These are phyloP conservation scores for Picea glauca DNA, from an alignment of 75 land plant species.

Conservation along the genomic window DNA sequence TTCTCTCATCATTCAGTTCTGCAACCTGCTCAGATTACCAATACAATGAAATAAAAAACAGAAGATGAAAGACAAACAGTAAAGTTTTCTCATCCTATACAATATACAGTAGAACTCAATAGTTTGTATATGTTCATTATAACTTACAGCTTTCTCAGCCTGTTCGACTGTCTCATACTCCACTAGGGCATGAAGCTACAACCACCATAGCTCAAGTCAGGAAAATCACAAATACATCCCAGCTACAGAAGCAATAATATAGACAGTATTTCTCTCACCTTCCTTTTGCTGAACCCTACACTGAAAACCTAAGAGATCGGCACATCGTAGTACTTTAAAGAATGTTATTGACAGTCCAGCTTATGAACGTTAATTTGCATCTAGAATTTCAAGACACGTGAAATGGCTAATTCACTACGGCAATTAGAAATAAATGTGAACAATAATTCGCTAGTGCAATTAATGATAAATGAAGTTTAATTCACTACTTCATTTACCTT, in stretches of 20 bases:
- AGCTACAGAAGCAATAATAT: not conserved
- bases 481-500: conserved; percentile 41
- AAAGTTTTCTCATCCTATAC: not conserved
- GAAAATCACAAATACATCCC: not conserved
- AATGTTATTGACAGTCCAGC: not conserved
- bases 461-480: too few relatives aligned
- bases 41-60: not conserved
- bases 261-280: not conserved
- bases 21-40: conserved; percentile 45
- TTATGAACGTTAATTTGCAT: not conserved
- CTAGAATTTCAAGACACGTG: not conserved
- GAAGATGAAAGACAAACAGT: not conserved
- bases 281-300: not conserved
- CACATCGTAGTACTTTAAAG: not conserved
- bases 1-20: conserved; percentile 81
- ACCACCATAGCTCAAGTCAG: not conserved
- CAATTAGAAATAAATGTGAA: not conserved
- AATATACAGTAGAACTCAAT: not conserved
- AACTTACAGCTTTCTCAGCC: conserved; percentile 97
- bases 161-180: conserved; percentile 91
- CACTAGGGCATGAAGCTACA: conserved; percentile 93
- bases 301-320: not conserved
- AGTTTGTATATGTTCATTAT: not conserved
- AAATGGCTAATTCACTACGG: not conserved
- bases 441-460: too few relatives aligned